Evolutionary conservation across 2,329 filamentous ascomycete species (phyloP).

Genomic region (Didymella arachidicola): DNA sequence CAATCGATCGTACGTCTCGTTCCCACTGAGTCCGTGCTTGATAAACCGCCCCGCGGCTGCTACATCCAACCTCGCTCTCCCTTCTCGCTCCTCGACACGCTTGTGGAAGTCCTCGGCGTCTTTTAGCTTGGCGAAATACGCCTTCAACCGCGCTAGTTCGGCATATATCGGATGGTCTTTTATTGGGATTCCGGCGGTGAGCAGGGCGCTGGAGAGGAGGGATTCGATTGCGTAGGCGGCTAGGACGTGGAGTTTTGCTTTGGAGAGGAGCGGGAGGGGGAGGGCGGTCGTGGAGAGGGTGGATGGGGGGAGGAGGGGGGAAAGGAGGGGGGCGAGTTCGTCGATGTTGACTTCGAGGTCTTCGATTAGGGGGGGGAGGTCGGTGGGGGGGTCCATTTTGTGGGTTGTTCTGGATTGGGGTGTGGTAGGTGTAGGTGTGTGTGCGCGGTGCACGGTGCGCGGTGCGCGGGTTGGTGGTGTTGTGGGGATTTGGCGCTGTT

Average conservation of each 20-base stretch:
- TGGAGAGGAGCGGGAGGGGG: conserved; percentile 89
- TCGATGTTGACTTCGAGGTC: conserved; percentile 81
- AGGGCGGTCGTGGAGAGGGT: conserved; percentile 72
- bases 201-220: conserved; percentile 82
- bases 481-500: too few relatives aligned
- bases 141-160: conserved; percentile 85
- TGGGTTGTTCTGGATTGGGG: too few relatives aligned
- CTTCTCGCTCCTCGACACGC: conserved; percentile 58
- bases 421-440: too few relatives aligned
- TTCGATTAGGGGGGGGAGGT: conserved; percentile 73
- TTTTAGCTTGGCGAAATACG: conserved; percentile 94
- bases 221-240: conserved; percentile 90
- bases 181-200: too few relatives aligned
- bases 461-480: too few relatives aligned
- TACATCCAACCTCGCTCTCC: conserved; percentile 71
- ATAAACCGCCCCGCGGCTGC: conserved; percentile 82
- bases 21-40: conserved; percentile 73
- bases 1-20: conserved; percentile 55
- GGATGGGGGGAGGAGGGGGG: conserved; percentile 72
- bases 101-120: conserved; percentile 62
- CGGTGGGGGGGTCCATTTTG: conserved; percentile 60
- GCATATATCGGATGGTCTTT: conserved; percentile 80
- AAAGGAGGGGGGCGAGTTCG: conserved; percentile 74
- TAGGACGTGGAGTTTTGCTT: conserved; percentile 91
- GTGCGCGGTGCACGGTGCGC: too few relatives aligned